These are phyloP conservation scores for Fusarium humuli DNA, from an alignment of 2,329 filamentous ascomycete genomes.

Conservation along the genomic window DNA sequence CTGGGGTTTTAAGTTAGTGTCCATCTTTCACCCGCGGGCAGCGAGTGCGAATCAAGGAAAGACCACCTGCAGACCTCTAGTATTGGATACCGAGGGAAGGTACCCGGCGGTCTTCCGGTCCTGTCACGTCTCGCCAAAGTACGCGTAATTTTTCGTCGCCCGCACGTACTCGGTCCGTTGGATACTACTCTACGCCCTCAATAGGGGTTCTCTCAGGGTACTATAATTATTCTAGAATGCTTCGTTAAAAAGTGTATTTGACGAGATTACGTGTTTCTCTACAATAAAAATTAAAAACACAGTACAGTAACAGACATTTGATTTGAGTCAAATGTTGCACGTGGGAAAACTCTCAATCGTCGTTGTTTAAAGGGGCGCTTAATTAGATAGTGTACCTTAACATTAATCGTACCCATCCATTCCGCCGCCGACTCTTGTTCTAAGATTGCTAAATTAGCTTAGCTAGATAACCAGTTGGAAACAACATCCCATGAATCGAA, in stretches of 20 bases:
- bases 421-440: neutral
- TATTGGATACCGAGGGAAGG: neutral
- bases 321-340: neutral
- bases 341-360: neutral
- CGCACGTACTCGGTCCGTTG: neutral
- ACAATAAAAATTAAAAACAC: neutral
- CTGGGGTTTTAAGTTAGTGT: slow-evolving; percentile 8
- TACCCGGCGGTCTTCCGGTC: neutral
- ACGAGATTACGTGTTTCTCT: slow-evolving; percentile 1
- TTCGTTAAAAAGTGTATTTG: neutral
- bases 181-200: neutral
- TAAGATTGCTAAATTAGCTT: neutral
- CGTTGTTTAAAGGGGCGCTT: neutral
- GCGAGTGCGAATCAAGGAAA: slow-evolving; percentile 2
- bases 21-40: neutral
- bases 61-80: neutral
- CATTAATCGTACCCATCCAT: neutral
- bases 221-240: neutral
- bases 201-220: neutral
- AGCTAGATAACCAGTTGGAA: neutral
- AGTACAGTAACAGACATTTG: neutral
- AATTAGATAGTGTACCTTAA: neutral
- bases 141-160: slow-evolving; percentile 1
- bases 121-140: neutral
- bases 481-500: slow-evolving; percentile 18